Evolutionary conservation across 352 stramenopile genomes (phyloP).

Genomic region (Phytophthora pseudosyringae): DNA sequence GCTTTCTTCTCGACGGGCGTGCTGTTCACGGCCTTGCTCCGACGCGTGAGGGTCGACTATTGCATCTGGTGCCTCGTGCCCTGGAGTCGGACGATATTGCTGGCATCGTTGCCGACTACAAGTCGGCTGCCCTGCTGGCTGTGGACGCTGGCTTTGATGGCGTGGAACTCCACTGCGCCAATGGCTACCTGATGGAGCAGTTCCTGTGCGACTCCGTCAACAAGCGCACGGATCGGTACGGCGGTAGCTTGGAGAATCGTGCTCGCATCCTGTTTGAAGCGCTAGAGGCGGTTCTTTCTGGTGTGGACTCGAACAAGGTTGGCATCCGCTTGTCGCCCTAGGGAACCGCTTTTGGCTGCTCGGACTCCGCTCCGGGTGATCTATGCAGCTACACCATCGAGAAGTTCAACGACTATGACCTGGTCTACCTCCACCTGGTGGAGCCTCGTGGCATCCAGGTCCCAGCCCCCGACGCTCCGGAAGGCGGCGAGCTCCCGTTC

Average conservation of each 20-base stretch:
- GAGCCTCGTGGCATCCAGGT: conserved; percentile 48
- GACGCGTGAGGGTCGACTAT: conserved; percentile 42
- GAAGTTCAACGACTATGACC: conserved; percentile 44
- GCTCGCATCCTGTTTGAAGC: conserved; percentile 68
- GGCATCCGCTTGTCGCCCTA: conserved; percentile 46
- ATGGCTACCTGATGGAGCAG: conserved; percentile 92
- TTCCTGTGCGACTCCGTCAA: conserved; percentile 84
- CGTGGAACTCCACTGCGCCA: conserved; percentile 89
- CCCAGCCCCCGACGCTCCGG: conserved; percentile 35
- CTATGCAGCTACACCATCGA: conserved; percentile 48
- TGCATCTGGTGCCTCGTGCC: conserved; percentile 54
- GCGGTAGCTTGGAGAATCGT: conserved; percentile 81
- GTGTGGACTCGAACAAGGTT: conserved; percentile 38
- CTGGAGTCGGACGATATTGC: conserved; percentile 80
- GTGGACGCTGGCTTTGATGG: conserved; percentile 91
- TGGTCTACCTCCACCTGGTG: conserved; percentile 60
- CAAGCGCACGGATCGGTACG: conserved; percentile 57
- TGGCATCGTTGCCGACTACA: conserved; percentile 40
- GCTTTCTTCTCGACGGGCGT: no score
- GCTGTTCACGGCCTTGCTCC: conserved; percentile 34
- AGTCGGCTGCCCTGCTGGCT: conserved; percentile 39
- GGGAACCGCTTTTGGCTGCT: conserved; percentile 43
- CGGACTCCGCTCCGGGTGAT: conserved; percentile 43
- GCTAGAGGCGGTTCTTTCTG: conserved; percentile 54
- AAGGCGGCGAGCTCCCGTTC: conserved; percentile 46